phyloP scores from a whole-genome alignment of 2,329 filamentous ascomycete genomes.

The Penicillium vulpinum region DNA sequence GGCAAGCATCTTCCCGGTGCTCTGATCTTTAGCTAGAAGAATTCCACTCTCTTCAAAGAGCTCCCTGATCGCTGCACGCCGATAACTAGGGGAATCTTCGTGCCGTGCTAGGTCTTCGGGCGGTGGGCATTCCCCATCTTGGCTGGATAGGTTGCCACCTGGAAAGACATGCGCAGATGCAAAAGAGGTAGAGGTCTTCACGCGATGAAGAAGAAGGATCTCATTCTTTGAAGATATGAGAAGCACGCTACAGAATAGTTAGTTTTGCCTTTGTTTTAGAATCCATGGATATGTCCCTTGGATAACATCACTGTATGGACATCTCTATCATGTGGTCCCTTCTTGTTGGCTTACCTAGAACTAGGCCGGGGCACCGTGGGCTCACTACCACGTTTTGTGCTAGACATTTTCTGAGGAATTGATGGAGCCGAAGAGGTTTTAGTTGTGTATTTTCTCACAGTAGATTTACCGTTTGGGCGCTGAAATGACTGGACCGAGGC shows the following conservation, averaged over 20 bases:
- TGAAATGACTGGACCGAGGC: not conserved
- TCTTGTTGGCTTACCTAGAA: conserved; percentile 53
- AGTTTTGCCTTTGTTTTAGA: conserved; percentile 9
- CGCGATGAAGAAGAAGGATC: conserved; percentile 82
- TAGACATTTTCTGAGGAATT: conserved; percentile 22
- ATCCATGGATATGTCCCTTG: not conserved
- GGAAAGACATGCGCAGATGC: conserved; percentile 94
- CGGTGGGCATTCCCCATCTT: conserved; percentile 66
- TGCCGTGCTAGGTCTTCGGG: conserved; percentile 60
- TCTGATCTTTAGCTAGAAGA: conserved; percentile 61
- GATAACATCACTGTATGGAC: not conserved
- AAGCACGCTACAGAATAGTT: conserved; percentile 61
- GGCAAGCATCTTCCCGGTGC: conserved; percentile 56
- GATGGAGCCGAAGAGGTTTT: conserved; percentile 1
- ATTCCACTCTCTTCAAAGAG: conserved; percentile 96
- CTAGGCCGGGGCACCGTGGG: conserved; percentile 60
- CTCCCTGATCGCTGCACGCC: conserved; percentile 82
- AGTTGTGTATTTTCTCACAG: conserved; percentile 17
- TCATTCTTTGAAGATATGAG: conserved; percentile 84
- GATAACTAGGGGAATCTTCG: conserved; percentile 69
- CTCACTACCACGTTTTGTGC: conserved; percentile 29
- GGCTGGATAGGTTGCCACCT: conserved; percentile 74
- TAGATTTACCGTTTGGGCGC: not conserved
- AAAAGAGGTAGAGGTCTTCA: conserved; percentile 79
- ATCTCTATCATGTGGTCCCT: not conserved